phyloP scores from a whole-genome alignment of 2,329 filamentous ascomycete species.

The Diaporthe velutina region DNA sequence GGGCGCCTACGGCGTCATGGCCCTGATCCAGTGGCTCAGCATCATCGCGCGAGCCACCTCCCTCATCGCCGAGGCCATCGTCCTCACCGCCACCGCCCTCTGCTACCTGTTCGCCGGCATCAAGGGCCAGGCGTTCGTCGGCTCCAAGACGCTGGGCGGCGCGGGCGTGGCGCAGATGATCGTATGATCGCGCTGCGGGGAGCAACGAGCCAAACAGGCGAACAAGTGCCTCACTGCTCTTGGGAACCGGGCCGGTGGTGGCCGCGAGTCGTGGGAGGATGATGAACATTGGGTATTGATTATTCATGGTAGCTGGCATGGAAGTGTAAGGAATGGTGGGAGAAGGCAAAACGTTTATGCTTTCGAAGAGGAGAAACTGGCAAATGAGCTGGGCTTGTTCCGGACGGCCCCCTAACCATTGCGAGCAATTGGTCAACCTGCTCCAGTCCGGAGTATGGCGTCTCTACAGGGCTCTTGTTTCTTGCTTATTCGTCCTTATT shows the following conservation, averaged over 20 bases:
- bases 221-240: not conserved
- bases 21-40: slow-evolving; percentile 86
- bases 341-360: not conserved
- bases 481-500: slow-evolving; percentile 13
- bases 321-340: not conserved
- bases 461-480: slow-evolving; percentile 24
- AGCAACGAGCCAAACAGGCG: not conserved
- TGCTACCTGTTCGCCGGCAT: slow-evolving; percentile 87
- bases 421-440: slow-evolving; percentile 25
- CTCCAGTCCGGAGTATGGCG: slow-evolving; percentile 37
- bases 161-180: slow-evolving; percentile 98
- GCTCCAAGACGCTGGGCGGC: slow-evolving; percentile 96
- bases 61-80: slow-evolving; percentile 87
- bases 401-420: not conserved
- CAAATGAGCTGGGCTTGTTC: slow-evolving; percentile 28
- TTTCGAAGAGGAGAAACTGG: not conserved
- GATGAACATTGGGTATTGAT: not conserved
- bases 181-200: slow-evolving; percentile 68
- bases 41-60: slow-evolving; percentile 74
- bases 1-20: slow-evolving; percentile 86
- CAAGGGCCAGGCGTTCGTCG: slow-evolving; percentile 88
- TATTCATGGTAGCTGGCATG: not conserved
- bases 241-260: not conserved
- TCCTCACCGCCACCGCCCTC: slow-evolving; percentile 80
- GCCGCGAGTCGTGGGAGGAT: not conserved